phyloP scores from a whole-genome alignment of 441 rosid species.

The Flueggea neowawraea region DNA sequence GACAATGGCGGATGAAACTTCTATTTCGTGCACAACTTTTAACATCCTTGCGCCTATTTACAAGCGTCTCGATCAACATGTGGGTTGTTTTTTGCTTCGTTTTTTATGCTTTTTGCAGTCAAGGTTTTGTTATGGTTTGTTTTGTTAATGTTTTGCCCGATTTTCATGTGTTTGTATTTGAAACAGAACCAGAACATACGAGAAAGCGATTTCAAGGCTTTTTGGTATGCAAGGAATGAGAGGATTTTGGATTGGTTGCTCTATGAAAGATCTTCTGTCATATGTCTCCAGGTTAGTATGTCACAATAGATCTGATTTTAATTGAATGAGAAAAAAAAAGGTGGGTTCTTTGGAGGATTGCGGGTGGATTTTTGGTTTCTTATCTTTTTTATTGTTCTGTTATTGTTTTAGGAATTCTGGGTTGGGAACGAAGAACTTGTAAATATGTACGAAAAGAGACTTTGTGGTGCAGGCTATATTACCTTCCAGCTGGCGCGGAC shows the following conservation, averaged over 20 bases:
- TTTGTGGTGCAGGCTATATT: slow-evolving; percentile 65
- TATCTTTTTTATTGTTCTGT: slow-evolving; percentile 2
- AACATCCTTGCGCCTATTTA: slow-evolving; percentile 78
- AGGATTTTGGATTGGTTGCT: slow-evolving; percentile 66
- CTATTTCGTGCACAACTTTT: slow-evolving; percentile 73
- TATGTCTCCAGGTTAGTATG: slow-evolving; percentile 62
- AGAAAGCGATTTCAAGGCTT: slow-evolving; percentile 57
- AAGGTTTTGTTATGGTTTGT: background rate
- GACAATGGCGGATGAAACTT: slow-evolving; percentile 33
- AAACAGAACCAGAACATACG: slow-evolving; percentile 57
- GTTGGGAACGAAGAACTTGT: slow-evolving; percentile 84
- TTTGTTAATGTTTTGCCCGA: background rate
- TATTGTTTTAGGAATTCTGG: slow-evolving; percentile 71
- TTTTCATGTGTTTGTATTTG: background rate
- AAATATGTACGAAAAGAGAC: slow-evolving; percentile 62
- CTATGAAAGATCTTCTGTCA: slow-evolving; percentile 55
- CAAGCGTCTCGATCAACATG: slow-evolving; percentile 54
- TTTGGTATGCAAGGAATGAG: slow-evolving; percentile 61
- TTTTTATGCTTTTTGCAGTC: background rate
- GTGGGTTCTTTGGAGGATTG: background rate
- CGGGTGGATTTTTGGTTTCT: background rate
- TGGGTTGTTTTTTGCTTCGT: slow-evolving; percentile 21
- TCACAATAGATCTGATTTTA: background rate
- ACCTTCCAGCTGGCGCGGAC: slow-evolving; percentile 74
- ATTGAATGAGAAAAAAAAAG: background rate